phyloP scores from a whole-genome alignment of 2,329 filamentous ascomycete genomes.

The Epicoccum nigrum region DNA sequence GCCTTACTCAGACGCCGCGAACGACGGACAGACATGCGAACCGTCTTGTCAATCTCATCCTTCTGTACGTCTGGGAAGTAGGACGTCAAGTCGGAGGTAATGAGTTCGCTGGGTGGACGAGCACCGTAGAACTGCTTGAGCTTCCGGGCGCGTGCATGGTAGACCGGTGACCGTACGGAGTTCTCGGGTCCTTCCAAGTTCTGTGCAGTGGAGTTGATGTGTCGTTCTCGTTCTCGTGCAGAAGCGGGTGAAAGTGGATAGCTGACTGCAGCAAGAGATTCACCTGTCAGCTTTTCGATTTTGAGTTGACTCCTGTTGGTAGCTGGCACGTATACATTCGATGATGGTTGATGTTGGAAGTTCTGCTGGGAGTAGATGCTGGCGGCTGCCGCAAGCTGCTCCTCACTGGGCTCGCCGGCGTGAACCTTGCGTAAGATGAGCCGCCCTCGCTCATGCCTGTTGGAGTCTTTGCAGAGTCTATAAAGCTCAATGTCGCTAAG shows the following conservation, averaged over 20 bases:
- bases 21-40: constrained; percentile 87
- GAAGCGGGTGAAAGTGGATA: constrained; percentile 86
- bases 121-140: constrained; percentile 88
- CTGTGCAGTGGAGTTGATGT: constrained; percentile 60
- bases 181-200: constrained; percentile 54
- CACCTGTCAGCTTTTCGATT: constrained; percentile 86
- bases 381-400: constrained; percentile 85
- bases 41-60: constrained; percentile 94
- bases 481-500: constrained; percentile 87
- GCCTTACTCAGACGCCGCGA: constrained; percentile 91
- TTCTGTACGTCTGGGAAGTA: constrained; percentile 96
- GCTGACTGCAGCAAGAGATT: constrained; percentile 83
- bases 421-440: constrained; percentile 93
- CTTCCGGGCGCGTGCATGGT: constrained; percentile 55
- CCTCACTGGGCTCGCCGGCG: constrained; percentile 82
- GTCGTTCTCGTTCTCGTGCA: constrained; percentile 68
- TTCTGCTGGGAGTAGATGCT: constrained; percentile 85
- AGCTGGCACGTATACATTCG: constrained; percentile 58
- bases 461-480: constrained; percentile 86
- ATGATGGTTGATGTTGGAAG: constrained; percentile 69
- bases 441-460: constrained; percentile 83
- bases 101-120: constrained; percentile 93
- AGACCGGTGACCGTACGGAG: constrained; percentile 41
- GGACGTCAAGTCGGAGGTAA: constrained; percentile 92
- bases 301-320: constrained; percentile 85